phyloP scores from a whole-genome alignment of 2,329 filamentous ascomycete species.

The Thelonectria discophora region DNA sequence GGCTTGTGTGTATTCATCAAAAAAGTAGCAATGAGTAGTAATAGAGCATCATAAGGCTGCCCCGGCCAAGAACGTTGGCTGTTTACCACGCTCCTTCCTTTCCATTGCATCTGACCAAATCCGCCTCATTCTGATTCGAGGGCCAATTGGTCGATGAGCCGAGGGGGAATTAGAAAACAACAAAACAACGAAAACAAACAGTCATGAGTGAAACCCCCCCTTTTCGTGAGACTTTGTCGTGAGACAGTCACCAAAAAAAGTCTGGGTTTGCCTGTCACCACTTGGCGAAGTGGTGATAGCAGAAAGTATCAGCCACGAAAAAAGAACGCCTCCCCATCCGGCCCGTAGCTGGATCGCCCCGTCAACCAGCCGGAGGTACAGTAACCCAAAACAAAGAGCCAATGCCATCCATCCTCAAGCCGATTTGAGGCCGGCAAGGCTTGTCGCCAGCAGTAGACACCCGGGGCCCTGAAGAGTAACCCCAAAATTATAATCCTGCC shows the following conservation, averaged over 20 bases:
- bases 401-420: slow-evolving; percentile 14
- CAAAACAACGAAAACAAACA: slow-evolving; percentile 21
- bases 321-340: slow-evolving; percentile 16
- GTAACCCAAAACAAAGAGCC: slow-evolving; percentile 17
- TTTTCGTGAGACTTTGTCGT: too few relatives aligned
- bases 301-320: not conserved
- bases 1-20: not conserved
- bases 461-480: not conserved
- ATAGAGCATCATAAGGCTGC: not conserved
- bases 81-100: not conserved
- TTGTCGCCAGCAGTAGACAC: slow-evolving; percentile 5
- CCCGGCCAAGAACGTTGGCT: too few relatives aligned
- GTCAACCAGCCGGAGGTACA: slow-evolving; percentile 9
- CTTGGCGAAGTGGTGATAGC: too few relatives aligned
- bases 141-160: too few relatives aligned
- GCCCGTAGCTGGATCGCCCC: slow-evolving; percentile 7
- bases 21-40: not conserved
- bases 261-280: too few relatives aligned
- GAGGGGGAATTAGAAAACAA: slow-evolving; percentile 2
- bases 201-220: too few relatives aligned
- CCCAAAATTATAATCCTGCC: slow-evolving; percentile 14
- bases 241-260: too few relatives aligned
- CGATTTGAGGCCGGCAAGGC: slow-evolving; percentile 3
- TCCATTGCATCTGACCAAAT: not conserved
- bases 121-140: too few relatives aligned